phyloP scores from a whole-genome alignment of 495 filamentous ascomycete species.

The Bryoglossum gracile region DNA sequence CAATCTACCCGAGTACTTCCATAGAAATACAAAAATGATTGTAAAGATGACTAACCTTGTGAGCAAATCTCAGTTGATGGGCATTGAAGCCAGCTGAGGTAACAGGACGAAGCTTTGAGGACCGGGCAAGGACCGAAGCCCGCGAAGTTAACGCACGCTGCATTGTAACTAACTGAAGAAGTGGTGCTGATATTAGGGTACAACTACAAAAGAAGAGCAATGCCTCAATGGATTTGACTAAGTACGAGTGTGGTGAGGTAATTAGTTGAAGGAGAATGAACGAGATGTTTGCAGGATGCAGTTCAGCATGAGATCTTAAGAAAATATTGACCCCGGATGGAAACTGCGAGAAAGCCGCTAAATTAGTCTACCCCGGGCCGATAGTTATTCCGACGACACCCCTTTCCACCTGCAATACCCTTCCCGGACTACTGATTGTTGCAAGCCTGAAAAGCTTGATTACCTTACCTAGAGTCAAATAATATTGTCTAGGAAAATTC shows the following conservation, averaged over 20 bases:
- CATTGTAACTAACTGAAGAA: slow-evolving; percentile 44
- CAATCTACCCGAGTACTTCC: slow-evolving; percentile 1
- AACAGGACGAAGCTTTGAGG: slow-evolving; percentile 40
- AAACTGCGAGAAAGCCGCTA: background rate
- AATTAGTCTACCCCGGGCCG: slow-evolving; percentile 5
- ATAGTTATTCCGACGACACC: slow-evolving; percentile 2
- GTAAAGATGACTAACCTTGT: slow-evolving; percentile 63
- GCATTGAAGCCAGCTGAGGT: slow-evolving; percentile 44
- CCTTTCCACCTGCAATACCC: background rate
- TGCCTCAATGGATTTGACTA: slow-evolving; percentile 21
- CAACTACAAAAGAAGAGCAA: slow-evolving; percentile 31
- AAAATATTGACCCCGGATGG: background rate
- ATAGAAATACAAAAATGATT: background rate
- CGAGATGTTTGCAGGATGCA: too few relatives aligned
- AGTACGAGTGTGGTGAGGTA: slow-evolving; percentile 24
- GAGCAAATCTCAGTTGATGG: slow-evolving; percentile 85
- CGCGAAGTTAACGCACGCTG: slow-evolving; percentile 65
- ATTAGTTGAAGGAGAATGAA: slow-evolving; percentile 1
- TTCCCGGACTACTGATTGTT: too few relatives aligned
- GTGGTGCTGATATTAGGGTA: slow-evolving; percentile 27
- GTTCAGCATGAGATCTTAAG: background rate
- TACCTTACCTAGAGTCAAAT: too few relatives aligned
- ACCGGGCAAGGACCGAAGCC: slow-evolving; percentile 61
- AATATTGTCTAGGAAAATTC: too few relatives aligned
- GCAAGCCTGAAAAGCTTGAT: too few relatives aligned